Conservation (phyloP, 2,329 filamentous ascomycete genomes). For the Pyrenochaeta sp. region DNA sequence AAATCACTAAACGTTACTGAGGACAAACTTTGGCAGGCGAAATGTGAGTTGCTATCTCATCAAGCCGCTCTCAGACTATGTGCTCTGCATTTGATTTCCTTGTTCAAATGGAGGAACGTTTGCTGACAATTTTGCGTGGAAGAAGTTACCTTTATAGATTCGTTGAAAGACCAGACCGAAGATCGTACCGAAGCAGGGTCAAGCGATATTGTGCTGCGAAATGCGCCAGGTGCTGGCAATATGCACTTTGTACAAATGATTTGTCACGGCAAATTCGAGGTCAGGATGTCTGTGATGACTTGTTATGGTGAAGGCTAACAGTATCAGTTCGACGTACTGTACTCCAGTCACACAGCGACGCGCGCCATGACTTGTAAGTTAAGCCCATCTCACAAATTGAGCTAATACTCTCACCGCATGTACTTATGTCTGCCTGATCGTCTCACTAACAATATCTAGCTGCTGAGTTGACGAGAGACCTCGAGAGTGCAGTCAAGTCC, state of each 20-base stretch:
- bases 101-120: background rate
- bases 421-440: background rate
- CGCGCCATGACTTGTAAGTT: slow-evolving; percentile 59
- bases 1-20: slow-evolving; percentile 70
- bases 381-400: background rate
- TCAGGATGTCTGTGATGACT: slow-evolving; percentile 29
- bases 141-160: slow-evolving; percentile 64
- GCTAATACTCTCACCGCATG: too few species aligned
- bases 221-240: slow-evolving; percentile 75
- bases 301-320: slow-evolving; percentile 3
- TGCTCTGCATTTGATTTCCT: background rate
- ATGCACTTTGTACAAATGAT: slow-evolving; percentile 87
- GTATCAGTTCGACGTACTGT: slow-evolving; percentile 82
- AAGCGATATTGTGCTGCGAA: slow-evolving; percentile 60
- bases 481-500: slow-evolving; percentile 68
- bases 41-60: slow-evolving; percentile 58
- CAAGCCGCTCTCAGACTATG: background rate
- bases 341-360: slow-evolving; percentile 77
- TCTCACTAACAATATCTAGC: slow-evolving; percentile 32
- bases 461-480: slow-evolving; percentile 72
- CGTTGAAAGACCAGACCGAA: slow-evolving; percentile 67
- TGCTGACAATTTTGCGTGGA: slow-evolving; percentile 52
- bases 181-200: slow-evolving; percentile 19
- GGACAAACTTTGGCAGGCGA: slow-evolving; percentile 80
- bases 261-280: slow-evolving; percentile 83